Conservation (phyloP, 768 basidiomycete species). For the Leucogyrophana mollusca region DNA sequence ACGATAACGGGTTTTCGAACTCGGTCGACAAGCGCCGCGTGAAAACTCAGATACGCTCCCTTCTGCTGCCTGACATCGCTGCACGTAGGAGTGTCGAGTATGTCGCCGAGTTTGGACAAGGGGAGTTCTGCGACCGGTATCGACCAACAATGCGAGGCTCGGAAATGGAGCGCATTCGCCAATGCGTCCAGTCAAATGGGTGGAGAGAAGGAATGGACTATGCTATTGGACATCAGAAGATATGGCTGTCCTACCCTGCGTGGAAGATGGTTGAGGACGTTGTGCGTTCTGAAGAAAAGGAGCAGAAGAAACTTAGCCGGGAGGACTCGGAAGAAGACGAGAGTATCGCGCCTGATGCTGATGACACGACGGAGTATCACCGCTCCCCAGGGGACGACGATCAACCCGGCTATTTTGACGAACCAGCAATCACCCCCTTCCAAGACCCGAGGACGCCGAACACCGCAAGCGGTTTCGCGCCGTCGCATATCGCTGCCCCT, state of each 20-base stretch:
- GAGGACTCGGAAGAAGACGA: constrained; percentile 47
- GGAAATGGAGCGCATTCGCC: constrained; percentile 45
- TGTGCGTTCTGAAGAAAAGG: constrained; percentile 50
- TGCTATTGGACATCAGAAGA: constrained; percentile 47
- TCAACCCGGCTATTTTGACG: constrained; percentile 32
- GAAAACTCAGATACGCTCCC: constrained; percentile 52
- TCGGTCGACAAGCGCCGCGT: constrained; percentile 65
- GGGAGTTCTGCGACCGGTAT: constrained; percentile 53
- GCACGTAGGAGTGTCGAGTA: constrained; percentile 50
- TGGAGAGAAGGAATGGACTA: constrained; percentile 59
- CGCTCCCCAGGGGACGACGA: constrained; percentile 27
- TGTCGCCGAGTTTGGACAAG: constrained; percentile 46
- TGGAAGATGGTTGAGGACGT: constrained; percentile 65
- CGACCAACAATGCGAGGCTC: constrained; percentile 49
- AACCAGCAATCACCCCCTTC: constrained; percentile 25
- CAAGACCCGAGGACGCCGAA: constrained; percentile 22
- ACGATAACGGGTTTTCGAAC: constrained; percentile 61
- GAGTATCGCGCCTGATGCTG: constrained; percentile 37
- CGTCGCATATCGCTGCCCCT: constrained; percentile 20
- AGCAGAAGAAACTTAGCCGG: constrained; percentile 38
- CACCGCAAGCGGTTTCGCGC: constrained; percentile 21
- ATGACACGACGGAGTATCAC: constrained; percentile 41
- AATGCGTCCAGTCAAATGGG: constrained; percentile 48
- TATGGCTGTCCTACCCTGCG: constrained; percentile 54
- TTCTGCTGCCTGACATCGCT: constrained; percentile 53